phyloP scores from a whole-genome alignment of 495 filamentous ascomycete species.

The Hapsidospora chrysogenum region DNA sequence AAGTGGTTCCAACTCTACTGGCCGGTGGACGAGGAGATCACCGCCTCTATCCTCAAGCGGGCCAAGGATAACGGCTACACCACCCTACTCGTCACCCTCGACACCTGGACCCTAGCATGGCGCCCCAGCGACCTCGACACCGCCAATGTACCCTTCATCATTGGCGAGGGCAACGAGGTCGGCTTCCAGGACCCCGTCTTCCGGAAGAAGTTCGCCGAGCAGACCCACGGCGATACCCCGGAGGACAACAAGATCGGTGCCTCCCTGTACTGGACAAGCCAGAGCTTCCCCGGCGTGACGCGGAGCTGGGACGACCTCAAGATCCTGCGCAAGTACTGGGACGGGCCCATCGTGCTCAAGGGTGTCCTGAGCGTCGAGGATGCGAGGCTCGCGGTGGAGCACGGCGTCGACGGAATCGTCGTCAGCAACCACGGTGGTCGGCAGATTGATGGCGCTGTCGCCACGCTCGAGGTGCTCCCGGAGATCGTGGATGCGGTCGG shows the following conservation, averaged over 20 bases:
- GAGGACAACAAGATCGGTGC: conserved; percentile 11
- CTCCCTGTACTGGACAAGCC: conserved; percentile 25
- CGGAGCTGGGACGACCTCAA: conserved; percentile 44
- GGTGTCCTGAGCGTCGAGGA: conserved; percentile 19
- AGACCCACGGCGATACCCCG: conserved; percentile 9
- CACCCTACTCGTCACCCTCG: conserved; percentile 44
- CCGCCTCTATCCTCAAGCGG: conserved; percentile 40
- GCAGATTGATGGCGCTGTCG: conserved; percentile 29
- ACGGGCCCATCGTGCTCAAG: conserved; percentile 39
- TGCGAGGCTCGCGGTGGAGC: conserved; percentile 14
- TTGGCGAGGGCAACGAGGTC: conserved; percentile 23
- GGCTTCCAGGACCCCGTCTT: conserved; percentile 49
- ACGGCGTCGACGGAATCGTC: conserved; percentile 18
- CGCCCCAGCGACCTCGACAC: conserved; percentile 48
- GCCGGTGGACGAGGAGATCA: conserved; percentile 41
- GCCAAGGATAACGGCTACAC: conserved; percentile 40
- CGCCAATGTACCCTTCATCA: conserved; percentile 38
- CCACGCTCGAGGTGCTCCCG: conserved; percentile 23
- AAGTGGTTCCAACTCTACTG: conserved; percentile 57
- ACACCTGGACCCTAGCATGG: conserved; percentile 43
- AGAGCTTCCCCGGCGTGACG: conserved; percentile 30
- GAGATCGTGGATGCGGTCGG: conserved; percentile 32
- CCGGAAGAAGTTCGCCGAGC: conserved; percentile 18
- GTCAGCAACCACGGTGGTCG: conserved; percentile 23
- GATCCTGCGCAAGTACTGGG: conserved; percentile 39